Evolutionary conservation across 2,329 filamentous ascomycete species (phyloP).

Genomic region (Trichoderma sp.): DNA sequence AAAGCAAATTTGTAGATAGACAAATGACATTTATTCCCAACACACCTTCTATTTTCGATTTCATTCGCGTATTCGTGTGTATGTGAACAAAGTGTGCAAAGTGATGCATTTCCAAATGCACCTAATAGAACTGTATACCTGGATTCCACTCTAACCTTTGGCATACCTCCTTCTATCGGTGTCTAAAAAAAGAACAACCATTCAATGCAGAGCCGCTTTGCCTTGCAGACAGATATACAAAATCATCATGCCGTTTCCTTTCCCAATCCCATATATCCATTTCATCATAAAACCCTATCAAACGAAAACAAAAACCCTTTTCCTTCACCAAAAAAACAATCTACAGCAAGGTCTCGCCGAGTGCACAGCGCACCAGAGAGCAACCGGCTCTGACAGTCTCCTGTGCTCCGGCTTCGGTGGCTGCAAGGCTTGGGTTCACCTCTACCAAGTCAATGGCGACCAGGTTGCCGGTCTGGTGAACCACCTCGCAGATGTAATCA

Average conservation of each 20-base stretch:
- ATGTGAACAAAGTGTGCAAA: neutral
- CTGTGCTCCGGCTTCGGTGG: conserved; percentile 63
- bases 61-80: neutral
- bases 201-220: neutral
- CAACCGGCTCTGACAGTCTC: conserved; percentile 91
- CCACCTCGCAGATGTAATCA: conserved; percentile 90
- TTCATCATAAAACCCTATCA: neutral
- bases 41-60: neutral
- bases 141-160: neutral
- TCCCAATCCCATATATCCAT: conserved; percentile 10
- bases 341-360: conserved; percentile 85
- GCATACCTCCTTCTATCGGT: conserved; percentile 6
- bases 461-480: conserved; percentile 75
- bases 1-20: conserved; percentile 4
- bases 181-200: conserved; percentile 5
- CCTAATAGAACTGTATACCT: neutral
- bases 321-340: conserved; percentile 61
- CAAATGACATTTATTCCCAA: neutral
- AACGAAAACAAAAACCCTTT: neutral
- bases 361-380: conserved; percentile 83
- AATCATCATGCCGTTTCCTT: conserved; percentile 7
- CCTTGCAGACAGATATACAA: conserved; percentile 4
- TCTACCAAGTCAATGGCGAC: conserved; percentile 81
- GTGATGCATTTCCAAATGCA: neutral
- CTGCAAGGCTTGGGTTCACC: conserved; percentile 71